Base-by-base conservation (phyloP, 2,329 filamentous ascomycete genomes). In the Anthostomella pinea region DNA sequence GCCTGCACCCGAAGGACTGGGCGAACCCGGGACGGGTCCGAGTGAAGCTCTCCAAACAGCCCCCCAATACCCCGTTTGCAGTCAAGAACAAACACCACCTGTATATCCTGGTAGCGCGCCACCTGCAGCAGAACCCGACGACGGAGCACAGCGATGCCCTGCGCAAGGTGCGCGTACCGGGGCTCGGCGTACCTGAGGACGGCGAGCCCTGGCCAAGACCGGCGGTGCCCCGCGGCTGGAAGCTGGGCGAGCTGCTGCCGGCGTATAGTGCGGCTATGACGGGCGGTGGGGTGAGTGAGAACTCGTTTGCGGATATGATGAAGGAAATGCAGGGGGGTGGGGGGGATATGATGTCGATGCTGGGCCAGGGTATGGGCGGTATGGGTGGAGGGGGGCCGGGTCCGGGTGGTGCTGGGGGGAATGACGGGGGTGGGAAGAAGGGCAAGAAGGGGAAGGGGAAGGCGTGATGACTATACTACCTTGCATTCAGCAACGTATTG, bases 301-400 rank as follows among this genome's bases (percentile, higher is more conserved):
- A 97, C 58, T 79, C 96, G 44, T 81, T 97, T 57, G 88, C 93
- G 70, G 90, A 96, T 52, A 95, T 96, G 74, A 95, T 97, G 90
- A 83, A 81, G 56, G 88, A 94, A 68, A 95, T 97, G 87, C 70
- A 73, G 55, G 63, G 63, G 3, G 66, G 64, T 2, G 71, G 66
- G 69, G 72, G 25, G 65, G 63, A 6, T 59, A 41, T 2, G 62
- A 56, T 2, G 58, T 53, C 9, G 51, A 46, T 1, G 55, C 48
- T 5, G 53, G 52, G 47, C 3, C 45, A 43, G 16, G 48, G 47
- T 3, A 51, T 55, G 51, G 45, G 48, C 1, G 49, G 52, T 2
- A 54, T 56, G 47, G 46, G 51, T 8, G 54, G 54, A 17, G 33
- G 34, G 11, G 31, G 30, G 19, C 38, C 35, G 4, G 35, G 47